Evolutionary conservation across 345 rosid genomes (phyloP), one percentile per base, ranked within the genome.

Genomic region (Syzygium jambos): DNA sequence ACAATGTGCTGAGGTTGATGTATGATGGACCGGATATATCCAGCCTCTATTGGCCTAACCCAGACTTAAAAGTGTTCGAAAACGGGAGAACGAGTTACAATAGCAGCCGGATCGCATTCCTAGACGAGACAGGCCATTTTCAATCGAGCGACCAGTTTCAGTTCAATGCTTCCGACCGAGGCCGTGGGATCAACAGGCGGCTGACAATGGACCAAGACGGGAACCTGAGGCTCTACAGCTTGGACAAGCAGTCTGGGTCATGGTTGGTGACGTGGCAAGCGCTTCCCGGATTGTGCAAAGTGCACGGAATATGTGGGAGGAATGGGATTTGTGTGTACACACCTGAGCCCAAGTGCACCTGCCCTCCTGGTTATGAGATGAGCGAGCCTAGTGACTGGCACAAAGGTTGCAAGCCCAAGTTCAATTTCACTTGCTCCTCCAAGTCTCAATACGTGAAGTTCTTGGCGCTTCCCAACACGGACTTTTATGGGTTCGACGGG

Each of bases 11-110:
- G 86, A 88, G 84, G 68, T 80, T 93, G 91, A 86, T 91, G 86
- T 87, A 91, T 61, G 92, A 91, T 29, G 95, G 91, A 7, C 90
- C 92, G 14, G 91, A 90, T 5, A 89, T 88, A 85, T 88, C 93
- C 27, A 92, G 91, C 65, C 27, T 90, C 51, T 93, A 92, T 34
- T 92, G 95, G 95, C 95, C 95, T 38, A 11, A 88, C 85, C 87
- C 87, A 11, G 89, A 86, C 4, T 3, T 6, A 1, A 3, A 11
- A 27, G 51, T 55, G 84, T 87, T 38, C 15, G 23, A 1, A 54
- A 91, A 90, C 54, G 90, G 89, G 15, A 91, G 95, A 86, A 90
- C 92, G 22, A 87, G 23, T 15, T 92, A 89, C 51, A 92, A 90
- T 63, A 90, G 88, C 59, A 91, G 89, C 49, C 88, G 93, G 82